A percentile compares a stretch with the other conserved stretches of the same genome.
These are phyloP conservation scores for Cryphonectria naterciae DNA, from an alignment of 2,329 filamentous ascomycete genomes.

Conservation along the genomic window DNA sequence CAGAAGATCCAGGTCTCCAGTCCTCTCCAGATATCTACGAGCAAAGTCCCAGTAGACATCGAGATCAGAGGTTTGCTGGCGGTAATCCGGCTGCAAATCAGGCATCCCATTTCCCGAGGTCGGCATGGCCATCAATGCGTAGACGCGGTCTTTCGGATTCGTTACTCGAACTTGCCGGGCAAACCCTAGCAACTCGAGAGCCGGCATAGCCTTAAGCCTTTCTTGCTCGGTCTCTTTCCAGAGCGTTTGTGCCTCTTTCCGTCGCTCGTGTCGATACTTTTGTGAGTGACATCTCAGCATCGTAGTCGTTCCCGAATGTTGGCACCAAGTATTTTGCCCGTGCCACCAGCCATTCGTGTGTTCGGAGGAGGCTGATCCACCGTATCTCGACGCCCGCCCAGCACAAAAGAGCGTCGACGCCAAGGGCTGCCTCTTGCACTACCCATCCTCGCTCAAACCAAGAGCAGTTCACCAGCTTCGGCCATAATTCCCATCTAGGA, in stretches of 20 bases:
- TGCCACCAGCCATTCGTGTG: too few relatives aligned
- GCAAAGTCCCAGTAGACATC: conserved; percentile 23
- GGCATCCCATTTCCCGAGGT: conserved; percentile 9
- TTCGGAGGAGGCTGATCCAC: not conserved
- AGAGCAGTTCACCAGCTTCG: not conserved
- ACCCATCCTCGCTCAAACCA: conserved; percentile 19
- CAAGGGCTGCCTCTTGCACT: conserved; percentile 20
- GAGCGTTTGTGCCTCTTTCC: conserved; percentile 2
- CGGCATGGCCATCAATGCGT: conserved; percentile 13
- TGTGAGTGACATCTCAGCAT: not conserved
- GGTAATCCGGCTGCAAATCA: conserved; percentile 6
- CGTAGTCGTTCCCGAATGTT: not conserved
- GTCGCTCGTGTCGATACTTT: not conserved
- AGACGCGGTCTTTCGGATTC: conserved; percentile 13
- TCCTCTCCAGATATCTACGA: not conserved
- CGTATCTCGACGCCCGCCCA: conserved; percentile 13
- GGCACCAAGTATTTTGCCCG: not conserved
- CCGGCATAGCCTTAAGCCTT: not conserved
- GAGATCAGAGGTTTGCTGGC: conserved; percentile 5
- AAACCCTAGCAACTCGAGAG: not conserved
- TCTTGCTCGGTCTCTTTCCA: too few relatives aligned
- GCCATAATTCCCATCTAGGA: not conserved
- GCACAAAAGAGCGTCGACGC: not conserved
- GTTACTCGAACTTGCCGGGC: not conserved
- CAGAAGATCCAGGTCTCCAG: conserved; percentile 12